phyloP scores from a whole-genome alignment of 1,139 yeast species.

The Blastobotrys capitulatus region DNA sequence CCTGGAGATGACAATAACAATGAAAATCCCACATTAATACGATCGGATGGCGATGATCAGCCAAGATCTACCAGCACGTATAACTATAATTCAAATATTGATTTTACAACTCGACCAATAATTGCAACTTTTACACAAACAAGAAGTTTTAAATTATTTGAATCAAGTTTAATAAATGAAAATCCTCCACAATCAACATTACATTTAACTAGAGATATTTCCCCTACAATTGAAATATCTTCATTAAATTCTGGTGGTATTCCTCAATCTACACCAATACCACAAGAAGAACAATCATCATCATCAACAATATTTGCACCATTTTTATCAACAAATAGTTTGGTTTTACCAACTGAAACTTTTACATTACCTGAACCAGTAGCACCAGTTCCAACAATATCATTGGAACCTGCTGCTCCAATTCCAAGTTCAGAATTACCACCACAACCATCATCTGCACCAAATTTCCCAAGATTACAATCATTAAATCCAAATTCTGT shows the following conservation, averaged over 20 bases:
- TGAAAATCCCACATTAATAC: background rate
- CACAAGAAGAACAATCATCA: background rate
- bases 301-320: background rate
- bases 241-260: background rate
- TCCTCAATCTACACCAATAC: background rate
- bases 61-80: background rate
- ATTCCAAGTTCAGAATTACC: background rate
- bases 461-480: background rate
- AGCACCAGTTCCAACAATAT: background rate
- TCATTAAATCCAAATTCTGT: constrained; percentile 5
- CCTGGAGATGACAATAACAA: background rate
- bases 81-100: background rate
- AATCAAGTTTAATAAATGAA: background rate
- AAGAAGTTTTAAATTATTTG: background rate
- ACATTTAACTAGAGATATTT: background rate
- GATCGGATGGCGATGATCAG: background rate
- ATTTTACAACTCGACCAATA: background rate
- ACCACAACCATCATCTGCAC: background rate
- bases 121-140: background rate
- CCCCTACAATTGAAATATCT: background rate
- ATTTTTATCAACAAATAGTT: background rate
- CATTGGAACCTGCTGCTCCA: background rate
- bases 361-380: background rate
- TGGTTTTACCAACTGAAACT: background rate
- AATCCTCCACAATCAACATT: background rate